Base-by-base conservation (phyloP, 108 stramenopile genomes). In the Nitzschia sp. region DNA sequence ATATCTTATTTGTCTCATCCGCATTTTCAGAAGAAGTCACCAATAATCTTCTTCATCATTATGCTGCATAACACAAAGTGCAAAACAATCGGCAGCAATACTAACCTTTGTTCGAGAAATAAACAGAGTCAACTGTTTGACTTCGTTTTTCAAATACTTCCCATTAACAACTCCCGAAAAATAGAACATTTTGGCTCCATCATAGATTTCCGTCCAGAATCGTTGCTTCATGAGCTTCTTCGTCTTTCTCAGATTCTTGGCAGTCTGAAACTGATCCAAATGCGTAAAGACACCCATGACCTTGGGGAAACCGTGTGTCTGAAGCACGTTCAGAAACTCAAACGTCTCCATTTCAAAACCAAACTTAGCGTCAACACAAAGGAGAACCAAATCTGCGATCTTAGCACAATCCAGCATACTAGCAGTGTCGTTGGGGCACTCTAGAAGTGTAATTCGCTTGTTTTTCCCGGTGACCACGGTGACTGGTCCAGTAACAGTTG, bases 301-400 rank as follows among this genome's bases (percentile, higher is more conserved):
- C 81, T 98, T 98, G 42, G 97, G 97, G 71, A 99, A 97, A 15
- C 99, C 99, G 75, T 97, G 96, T 11, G 93, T 83, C 82, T 99
- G 99, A 57, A 99, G 77, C 41, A 98, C 85, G 78, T 97, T 98
- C 12, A 99, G 80, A 69, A 97, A 98, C 79, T 99, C 99, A 60
- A 99, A 99, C 19, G 96, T 96, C 67, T 98, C 97, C 97, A 99
- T 98, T 80, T 99, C 99, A 69, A 99, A 98, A 0, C 99, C 99
- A 71, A 95, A 98, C 69, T 92, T 95, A 44, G 97, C 97, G 80
- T 99, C 99, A 24, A 99, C 95, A 40, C 94, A 89, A 10, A 99
- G 72, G 29, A 99, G 73, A 8, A 98, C 97, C 5, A 99, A 78
- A 71, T 99, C 99, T 10, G 98, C 97, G 10, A 98, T 87, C 74